These are phyloP conservation scores for Simplicillium sp. DNA, from an alignment of 2,329 filamentous ascomycete species.

Conservation along the genomic window DNA sequence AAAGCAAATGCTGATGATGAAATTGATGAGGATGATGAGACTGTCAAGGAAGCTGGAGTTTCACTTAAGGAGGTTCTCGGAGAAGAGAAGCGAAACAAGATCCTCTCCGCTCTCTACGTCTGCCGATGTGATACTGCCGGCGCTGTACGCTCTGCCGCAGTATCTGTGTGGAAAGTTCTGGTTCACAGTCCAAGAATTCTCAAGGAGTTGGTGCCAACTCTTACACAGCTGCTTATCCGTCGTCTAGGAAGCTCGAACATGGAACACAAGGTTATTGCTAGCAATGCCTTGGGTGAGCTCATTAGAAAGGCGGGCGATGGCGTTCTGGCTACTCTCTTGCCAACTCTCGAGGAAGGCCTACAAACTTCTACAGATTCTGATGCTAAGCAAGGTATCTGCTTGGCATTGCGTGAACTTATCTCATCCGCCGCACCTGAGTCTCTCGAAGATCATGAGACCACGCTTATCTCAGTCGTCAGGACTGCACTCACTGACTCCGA, in stretches of 20 bases:
- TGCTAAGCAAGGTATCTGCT: constrained; percentile 93
- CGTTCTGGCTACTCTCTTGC: constrained; percentile 77
- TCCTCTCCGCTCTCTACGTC: constrained; percentile 93
- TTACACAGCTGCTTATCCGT: constrained; percentile 89
- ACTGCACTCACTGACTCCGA: constrained; percentile 87
- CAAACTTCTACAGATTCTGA: constrained; percentile 83
- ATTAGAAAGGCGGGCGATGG: constrained; percentile 95
- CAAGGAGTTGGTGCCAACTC: constrained; percentile 89
- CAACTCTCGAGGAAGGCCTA: constrained; percentile 85
- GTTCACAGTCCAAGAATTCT: constrained; percentile 86
- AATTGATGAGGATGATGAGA: constrained; percentile 62
- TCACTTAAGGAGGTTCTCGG: constrained; percentile 93
- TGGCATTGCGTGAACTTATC: constrained; percentile 90
- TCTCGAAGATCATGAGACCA: constrained; percentile 90
- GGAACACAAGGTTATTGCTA: constrained; percentile 98
- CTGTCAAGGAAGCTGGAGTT: constrained; percentile 74
- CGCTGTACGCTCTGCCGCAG: constrained; percentile 78
- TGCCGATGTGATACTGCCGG: constrained; percentile 95
- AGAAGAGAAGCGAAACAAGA: constrained; percentile 93
- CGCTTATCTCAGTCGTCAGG: constrained; percentile 85
- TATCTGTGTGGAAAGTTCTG: constrained; percentile 93
- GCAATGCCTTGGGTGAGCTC: constrained; percentile 90
- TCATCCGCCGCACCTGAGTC: constrained; percentile 79
- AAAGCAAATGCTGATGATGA: constrained; percentile 68
- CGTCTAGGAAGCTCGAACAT: constrained; percentile 91